phyloP scores from a whole-genome alignment of 257 asterid genomes.

The Ajuga chamaepitys region DNA sequence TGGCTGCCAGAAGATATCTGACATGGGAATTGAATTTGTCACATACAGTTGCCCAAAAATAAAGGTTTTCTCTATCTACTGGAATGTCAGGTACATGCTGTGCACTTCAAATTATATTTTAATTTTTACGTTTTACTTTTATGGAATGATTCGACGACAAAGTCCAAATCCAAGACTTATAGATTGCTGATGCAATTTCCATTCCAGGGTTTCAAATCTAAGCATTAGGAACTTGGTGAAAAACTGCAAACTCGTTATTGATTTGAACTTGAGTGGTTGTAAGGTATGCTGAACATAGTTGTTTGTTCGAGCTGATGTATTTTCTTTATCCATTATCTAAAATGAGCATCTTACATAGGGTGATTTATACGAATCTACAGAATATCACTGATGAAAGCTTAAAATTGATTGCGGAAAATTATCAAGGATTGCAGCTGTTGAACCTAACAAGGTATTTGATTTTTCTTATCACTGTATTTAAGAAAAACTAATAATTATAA shows the following conservation, averaged over 20 bases:
- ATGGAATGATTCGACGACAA: background rate
- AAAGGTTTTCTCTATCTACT: slow-evolving; percentile 70
- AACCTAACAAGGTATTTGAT: slow-evolving; percentile 68
- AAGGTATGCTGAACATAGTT: slow-evolving; percentile 44
- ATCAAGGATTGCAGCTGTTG: slow-evolving; percentile 54
- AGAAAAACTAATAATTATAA: background rate
- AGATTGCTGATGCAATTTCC: slow-evolving; percentile 4
- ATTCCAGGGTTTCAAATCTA: slow-evolving; percentile 76
- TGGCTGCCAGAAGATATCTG: slow-evolving; percentile 93
- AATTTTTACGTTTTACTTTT: background rate
- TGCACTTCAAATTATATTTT: background rate
- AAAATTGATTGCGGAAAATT: slow-evolving; percentile 57
- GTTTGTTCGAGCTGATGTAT: slow-evolving; percentile 2
- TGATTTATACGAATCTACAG: slow-evolving; percentile 41
- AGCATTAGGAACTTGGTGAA: slow-evolving; percentile 60
- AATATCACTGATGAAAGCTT: slow-evolving; percentile 66
- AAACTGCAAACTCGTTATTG: slow-evolving; percentile 56
- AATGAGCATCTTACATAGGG: slow-evolving; percentile 17
- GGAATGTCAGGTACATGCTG: slow-evolving; percentile 75
- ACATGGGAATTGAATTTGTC: slow-evolving; percentile 57
- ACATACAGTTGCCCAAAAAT: slow-evolving; percentile 51
- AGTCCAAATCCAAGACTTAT: background rate
- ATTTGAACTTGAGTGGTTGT: slow-evolving; percentile 91
- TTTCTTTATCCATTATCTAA: slow-evolving; percentile 8
- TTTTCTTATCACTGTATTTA: background rate